phyloP scores from a whole-genome alignment of 1,284 basidiomycete genomes.

The Sporisorium exsertum region DNA sequence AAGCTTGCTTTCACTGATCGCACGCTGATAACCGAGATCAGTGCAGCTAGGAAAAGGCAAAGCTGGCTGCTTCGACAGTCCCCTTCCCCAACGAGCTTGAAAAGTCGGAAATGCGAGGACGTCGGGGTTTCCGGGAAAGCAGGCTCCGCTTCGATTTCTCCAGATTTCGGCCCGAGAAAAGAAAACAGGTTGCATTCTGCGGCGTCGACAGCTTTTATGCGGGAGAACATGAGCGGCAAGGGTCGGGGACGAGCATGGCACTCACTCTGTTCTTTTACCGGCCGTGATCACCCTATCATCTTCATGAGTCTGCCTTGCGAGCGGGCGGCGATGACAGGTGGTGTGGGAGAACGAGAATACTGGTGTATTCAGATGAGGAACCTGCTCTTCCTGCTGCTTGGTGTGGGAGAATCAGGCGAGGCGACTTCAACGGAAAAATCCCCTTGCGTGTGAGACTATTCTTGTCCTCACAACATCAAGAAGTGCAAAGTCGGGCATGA shows the following conservation, averaged over 20 bases:
- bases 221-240: neutral
- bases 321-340: neutral
- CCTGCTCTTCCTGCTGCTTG: too few relatives aligned
- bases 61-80: neutral
- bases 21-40: slow-evolving; percentile 1
- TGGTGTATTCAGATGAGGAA: neutral
- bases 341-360: neutral
- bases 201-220: neutral
- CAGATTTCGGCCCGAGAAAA: neutral
- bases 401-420: too few relatives aligned
- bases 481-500: too few relatives aligned
- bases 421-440: neutral
- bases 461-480: neutral
- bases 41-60: neutral
- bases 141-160: neutral
- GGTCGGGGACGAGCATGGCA: too few relatives aligned
- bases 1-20: neutral
- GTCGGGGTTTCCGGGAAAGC: slow-evolving; percentile 16
- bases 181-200: too few relatives aligned
- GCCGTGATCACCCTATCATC: neutral
- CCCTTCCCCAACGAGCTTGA: neutral
- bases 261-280: neutral
- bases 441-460: neutral
- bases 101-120: slow-evolving; percentile 8
- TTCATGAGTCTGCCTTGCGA: too few relatives aligned